A percentile compares a stretch with the other conserved stretches of the same genome.
Conservation (phyloP, 495 filamentous ascomycete genomes). For the Annulohypoxylon stygium region DNA sequence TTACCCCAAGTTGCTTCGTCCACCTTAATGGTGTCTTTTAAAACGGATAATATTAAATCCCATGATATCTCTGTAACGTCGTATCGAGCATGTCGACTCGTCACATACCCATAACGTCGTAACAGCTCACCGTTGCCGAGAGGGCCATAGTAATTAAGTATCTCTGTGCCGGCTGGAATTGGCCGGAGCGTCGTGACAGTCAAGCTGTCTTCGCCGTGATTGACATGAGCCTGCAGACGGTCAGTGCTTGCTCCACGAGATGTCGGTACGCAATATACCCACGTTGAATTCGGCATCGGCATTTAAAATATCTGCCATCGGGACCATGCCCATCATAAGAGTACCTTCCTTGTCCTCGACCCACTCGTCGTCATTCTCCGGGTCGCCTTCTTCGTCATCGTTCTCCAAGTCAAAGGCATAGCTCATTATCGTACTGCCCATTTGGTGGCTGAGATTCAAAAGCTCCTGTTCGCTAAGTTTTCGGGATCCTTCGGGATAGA, state of each 20-base stretch:
- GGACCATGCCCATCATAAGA: conserved; percentile 84
- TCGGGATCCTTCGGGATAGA: conserved; percentile 63
- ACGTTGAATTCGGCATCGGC: conserved; percentile 86
- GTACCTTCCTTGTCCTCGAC: conserved; percentile 77
- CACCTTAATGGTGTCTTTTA: conserved; percentile 59
- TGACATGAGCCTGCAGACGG: conserved; percentile 69
- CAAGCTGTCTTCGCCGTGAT: conserved; percentile 73
- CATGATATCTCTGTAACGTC: conserved; percentile 86
- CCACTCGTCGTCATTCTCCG: conserved; percentile 71
- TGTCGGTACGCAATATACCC: conserved; percentile 28
- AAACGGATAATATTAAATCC: conserved; percentile 60
- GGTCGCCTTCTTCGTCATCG: conserved; percentile 64
- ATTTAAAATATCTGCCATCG: conserved; percentile 92
- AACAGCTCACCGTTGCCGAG: conserved; percentile 85
- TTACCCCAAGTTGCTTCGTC: conserved; percentile 59
- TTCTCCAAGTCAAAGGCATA: conserved; percentile 89
- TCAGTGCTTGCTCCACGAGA: conserved; percentile 23
- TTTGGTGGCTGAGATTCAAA: conserved; percentile 74
- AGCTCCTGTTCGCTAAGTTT: conserved; percentile 63
- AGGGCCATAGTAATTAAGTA: conserved; percentile 92
- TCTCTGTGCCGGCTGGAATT: conserved; percentile 79
- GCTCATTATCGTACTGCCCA: conserved; percentile 92
- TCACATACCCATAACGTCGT: conserved; percentile 90
- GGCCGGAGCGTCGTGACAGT: conserved; percentile 75
- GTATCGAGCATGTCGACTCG: conserved; percentile 76